phyloP scores from a whole-genome alignment of 225 moss, liverwort and hornwort genomes.

The Physcomitrium patens region DNA sequence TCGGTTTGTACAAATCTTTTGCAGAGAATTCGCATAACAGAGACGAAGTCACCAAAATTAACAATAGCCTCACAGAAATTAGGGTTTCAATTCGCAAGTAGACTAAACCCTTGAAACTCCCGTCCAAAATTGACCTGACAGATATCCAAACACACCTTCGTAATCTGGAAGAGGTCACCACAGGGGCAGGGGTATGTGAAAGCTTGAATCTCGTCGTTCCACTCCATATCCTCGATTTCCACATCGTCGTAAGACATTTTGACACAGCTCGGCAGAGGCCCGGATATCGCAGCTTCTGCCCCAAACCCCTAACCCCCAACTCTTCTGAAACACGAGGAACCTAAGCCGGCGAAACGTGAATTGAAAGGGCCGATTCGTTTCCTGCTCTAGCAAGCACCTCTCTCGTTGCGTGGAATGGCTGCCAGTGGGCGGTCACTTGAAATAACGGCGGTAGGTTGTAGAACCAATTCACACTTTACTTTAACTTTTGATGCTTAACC shows the following conservation, averaged over 20 bases:
- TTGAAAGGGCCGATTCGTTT: not conserved
- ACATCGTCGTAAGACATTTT: conserved; percentile 97
- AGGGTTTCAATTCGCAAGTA: not conserved
- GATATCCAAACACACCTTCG: conserved; percentile 54
- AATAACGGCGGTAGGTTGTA: too few species aligned
- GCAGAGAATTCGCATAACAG: too few species aligned
- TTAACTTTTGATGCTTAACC: too few species aligned
- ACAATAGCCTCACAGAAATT: not conserved
- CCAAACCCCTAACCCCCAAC: too few species aligned
- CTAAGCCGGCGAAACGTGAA: not conserved
- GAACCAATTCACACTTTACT: too few species aligned
- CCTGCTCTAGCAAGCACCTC: not conserved
- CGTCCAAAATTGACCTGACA: not conserved
- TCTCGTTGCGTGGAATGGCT: too few species aligned
- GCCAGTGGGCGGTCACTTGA: too few species aligned
- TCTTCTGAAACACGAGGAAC: not conserved
- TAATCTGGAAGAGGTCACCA: conserved; percentile 95
- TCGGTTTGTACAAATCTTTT: not conserved
- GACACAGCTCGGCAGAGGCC: not conserved
- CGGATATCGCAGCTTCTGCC: not conserved
- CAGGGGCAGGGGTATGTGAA: conserved; percentile 97
- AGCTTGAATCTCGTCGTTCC: conserved; percentile 72
- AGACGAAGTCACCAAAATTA: not conserved
- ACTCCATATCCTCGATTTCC: conserved; percentile 99
- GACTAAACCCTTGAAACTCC: conserved; percentile 7